phyloP scores from a whole-genome alignment of 805 yeast genomes.

The Candida awuae region DNA sequence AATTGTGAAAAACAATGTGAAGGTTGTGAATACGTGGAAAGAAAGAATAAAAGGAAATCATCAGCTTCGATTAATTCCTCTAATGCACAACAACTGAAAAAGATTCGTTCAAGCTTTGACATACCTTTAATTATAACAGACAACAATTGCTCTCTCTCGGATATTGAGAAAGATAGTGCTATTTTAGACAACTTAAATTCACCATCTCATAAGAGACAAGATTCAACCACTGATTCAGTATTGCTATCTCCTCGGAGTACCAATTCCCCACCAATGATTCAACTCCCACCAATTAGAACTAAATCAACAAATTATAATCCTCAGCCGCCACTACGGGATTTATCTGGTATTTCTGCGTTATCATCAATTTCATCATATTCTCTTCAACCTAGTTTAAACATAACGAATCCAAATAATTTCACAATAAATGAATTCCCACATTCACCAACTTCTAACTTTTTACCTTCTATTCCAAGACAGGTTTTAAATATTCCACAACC shows the following conservation, averaged over 20 bases:
- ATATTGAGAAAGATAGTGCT: background rate
- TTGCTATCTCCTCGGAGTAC: background rate
- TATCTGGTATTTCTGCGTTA: too few relatives aligned
- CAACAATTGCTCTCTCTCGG: background rate
- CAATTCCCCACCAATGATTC: background rate
- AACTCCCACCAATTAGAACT: slow-evolving; percentile 4
- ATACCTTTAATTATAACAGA: background rate
- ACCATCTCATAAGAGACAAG: too few relatives aligned
- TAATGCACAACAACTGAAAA: background rate
- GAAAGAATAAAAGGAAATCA: slow-evolving; percentile 22
- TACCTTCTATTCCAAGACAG: slow-evolving; percentile 3
- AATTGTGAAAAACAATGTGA: slow-evolving; percentile 35
- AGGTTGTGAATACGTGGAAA: slow-evolving; percentile 37
- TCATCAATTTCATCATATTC: slow-evolving; percentile 1
- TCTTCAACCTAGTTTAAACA: background rate
- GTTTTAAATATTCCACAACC: background rate
- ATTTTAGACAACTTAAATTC: too few relatives aligned
- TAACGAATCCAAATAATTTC: too few relatives aligned
- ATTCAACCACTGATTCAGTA: background rate
- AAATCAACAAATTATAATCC: background rate
- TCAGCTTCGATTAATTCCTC: slow-evolving; percentile 1
- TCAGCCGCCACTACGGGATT: background rate
- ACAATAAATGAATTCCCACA: too few relatives aligned
- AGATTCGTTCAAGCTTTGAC: background rate
- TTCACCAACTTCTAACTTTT: background rate